These are phyloP conservation scores for Saccharomycopsis javanensis DNA, from an alignment of 805 yeast genomes.

Conservation along the genomic window DNA sequence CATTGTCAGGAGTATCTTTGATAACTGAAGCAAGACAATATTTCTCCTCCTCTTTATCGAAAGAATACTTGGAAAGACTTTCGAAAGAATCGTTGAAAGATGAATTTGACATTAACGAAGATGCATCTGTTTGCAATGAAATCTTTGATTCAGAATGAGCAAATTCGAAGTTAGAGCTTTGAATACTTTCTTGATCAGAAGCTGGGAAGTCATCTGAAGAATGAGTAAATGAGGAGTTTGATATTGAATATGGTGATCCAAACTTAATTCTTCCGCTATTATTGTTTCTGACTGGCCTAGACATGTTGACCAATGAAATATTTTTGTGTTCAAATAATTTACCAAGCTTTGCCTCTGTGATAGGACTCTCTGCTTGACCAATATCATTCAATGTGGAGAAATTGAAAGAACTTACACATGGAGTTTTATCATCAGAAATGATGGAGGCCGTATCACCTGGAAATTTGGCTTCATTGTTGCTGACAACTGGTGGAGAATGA, in stretches of 20 bases:
- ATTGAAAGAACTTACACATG: background rate
- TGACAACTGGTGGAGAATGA: background rate
- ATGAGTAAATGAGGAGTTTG: constrained; percentile 1
- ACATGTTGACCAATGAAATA: constrained; percentile 17
- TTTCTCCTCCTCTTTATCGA: background rate
- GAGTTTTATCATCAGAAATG: background rate
- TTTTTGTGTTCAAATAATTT: constrained; percentile 15
- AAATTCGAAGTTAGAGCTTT: background rate
- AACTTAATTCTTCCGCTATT: background rate
- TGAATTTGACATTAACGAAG: background rate
- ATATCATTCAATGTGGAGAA: background rate
- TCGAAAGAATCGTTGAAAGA: background rate
- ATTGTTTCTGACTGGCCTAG: constrained; percentile 12
- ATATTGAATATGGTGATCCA: background rate
- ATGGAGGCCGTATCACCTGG: background rate
- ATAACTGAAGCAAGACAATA: background rate
- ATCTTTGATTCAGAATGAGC: background rate
- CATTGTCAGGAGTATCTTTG: background rate
- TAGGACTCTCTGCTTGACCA: constrained; percentile 7
- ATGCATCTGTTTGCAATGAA: background rate
- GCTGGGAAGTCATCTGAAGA: background rate
- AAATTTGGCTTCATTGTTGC: too few species aligned
- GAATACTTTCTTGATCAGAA: background rate
- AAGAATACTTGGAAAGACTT: background rate
- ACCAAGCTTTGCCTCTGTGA: constrained; percentile 17